These are phyloP conservation scores for Botrytis elliptica DNA, from an alignment of 2,329 filamentous ascomycete genomes.

Conservation along the genomic window DNA sequence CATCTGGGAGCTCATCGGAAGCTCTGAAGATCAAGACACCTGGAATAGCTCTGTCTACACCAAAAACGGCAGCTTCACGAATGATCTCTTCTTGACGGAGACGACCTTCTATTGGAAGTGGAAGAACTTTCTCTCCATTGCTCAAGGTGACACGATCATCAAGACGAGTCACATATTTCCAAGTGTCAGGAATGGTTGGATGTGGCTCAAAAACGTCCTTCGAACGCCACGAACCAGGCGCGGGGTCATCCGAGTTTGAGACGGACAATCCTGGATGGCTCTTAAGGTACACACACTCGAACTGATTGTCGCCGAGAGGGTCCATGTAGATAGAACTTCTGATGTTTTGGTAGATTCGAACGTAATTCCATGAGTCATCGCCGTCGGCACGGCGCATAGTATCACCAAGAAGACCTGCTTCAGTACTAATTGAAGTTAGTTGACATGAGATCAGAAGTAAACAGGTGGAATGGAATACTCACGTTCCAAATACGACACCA, in stretches of 20 bases:
- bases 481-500: conserved; percentile 53
- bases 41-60: conserved; percentile 51
- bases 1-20: conserved; percentile 42
- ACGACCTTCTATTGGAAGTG: conserved; percentile 50
- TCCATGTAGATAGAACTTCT: conserved; percentile 28
- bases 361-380: conserved; percentile 61
- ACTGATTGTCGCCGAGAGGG: conserved; percentile 37
- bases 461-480: not conserved
- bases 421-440: conserved; percentile 43
- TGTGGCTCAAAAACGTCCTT: conserved; percentile 47
- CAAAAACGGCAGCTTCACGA: conserved; percentile 57
- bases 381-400: conserved; percentile 48
- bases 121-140: conserved; percentile 51
- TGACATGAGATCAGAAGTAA: not conserved
- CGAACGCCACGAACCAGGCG: conserved; percentile 46
- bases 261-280: conserved; percentile 42
- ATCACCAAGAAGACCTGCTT: conserved; percentile 61
- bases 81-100: conserved; percentile 54
- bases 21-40: conserved; percentile 54
- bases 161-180: conserved; percentile 48
- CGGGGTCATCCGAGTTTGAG: conserved; percentile 45
- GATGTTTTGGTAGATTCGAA: conserved; percentile 40
- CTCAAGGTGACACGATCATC: conserved; percentile 48
- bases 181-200: conserved; percentile 43
- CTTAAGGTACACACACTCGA: conserved; percentile 40